A percentile compares a stretch with the other conserved stretches of the same genome.
Evolutionary conservation across 2,329 filamentous ascomycete species (phyloP).

Genomic region (Bipolaris oryzae): DNA sequence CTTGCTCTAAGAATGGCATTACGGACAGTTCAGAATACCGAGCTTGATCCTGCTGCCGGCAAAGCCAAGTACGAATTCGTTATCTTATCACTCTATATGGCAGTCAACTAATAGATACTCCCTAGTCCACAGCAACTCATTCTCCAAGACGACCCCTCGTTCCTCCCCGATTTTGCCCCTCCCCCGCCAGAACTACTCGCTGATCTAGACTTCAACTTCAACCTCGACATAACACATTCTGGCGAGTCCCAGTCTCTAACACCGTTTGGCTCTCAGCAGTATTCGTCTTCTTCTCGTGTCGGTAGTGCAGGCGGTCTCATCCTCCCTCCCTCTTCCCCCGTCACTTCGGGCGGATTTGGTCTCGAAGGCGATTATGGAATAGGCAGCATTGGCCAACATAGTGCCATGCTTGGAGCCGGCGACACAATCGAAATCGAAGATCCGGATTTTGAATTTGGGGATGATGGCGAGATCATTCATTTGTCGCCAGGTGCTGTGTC

Average conservation of each 20-base stretch:
- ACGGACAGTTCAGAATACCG: slow-evolving; percentile 61
- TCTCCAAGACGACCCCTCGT: slow-evolving; percentile 81
- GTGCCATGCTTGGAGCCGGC: slow-evolving; percentile 45
- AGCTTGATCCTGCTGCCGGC: slow-evolving; percentile 72
- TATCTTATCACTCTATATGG: not conserved
- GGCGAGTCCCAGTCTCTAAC: slow-evolving; percentile 49
- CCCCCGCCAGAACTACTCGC: slow-evolving; percentile 63
- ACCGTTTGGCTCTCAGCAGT: slow-evolving; percentile 39
- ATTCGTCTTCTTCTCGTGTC: slow-evolving; percentile 27
- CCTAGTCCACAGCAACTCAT: slow-evolving; percentile 75
- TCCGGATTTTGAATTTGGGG: slow-evolving; percentile 66
- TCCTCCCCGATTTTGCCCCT: slow-evolving; percentile 70
- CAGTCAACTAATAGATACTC: slow-evolving; percentile 8
- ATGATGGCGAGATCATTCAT: slow-evolving; percentile 64
- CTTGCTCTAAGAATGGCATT: slow-evolving; percentile 74
- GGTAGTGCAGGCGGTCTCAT: slow-evolving; percentile 44
- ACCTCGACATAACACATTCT: slow-evolving; percentile 43
- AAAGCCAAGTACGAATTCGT: slow-evolving; percentile 67
- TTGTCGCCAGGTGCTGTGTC: slow-evolving; percentile 31
- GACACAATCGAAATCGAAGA: slow-evolving; percentile 53
- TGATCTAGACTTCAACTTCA: slow-evolving; percentile 48
- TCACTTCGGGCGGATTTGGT: slow-evolving; percentile 48
- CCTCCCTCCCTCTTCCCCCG: slow-evolving; percentile 57
- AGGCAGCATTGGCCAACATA: slow-evolving; percentile 41
- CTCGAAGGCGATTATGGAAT: slow-evolving; percentile 52